Evolutionary conservation across 306 rosid genomes (phyloP).

Genomic region (Medicago truncatula): MtrunA17r5.0-ANR NC_053042.1:50614501-50615000

Average conservation of each 20-base stretch:
- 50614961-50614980: conserved; percentile 56
- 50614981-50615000: neutral
- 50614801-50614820: conserved; percentile 85
- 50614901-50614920: conserved; percentile 93
- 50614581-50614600: conserved; percentile 21
- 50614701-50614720: conserved; percentile 8
- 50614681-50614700: conserved; percentile 8
- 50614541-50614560: neutral
- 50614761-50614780: conserved; percentile 22
- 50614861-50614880: conserved; percentile 91
- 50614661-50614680: neutral
- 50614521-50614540: conserved; percentile 10
- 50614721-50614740: conserved; percentile 8
- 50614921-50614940: conserved; percentile 99
- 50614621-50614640: conserved; percentile 14
- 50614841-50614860: conserved; percentile 92
- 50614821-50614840: conserved; percentile 91
- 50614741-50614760: neutral
- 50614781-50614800: conserved; percentile 89
- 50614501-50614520: conserved; percentile 20
- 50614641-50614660: conserved; percentile 16
- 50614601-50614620: conserved; percentile 5
- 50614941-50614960: conserved; percentile 92
- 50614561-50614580: conserved; percentile 19
- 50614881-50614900: conserved; percentile 81